A percentile compares a stretch with the other conserved stretches of the same genome.
These are phyloP conservation scores for Thymus quinquecostatus DNA, from an alignment of 257 asterid genomes.

Conservation along the genomic window DNA sequence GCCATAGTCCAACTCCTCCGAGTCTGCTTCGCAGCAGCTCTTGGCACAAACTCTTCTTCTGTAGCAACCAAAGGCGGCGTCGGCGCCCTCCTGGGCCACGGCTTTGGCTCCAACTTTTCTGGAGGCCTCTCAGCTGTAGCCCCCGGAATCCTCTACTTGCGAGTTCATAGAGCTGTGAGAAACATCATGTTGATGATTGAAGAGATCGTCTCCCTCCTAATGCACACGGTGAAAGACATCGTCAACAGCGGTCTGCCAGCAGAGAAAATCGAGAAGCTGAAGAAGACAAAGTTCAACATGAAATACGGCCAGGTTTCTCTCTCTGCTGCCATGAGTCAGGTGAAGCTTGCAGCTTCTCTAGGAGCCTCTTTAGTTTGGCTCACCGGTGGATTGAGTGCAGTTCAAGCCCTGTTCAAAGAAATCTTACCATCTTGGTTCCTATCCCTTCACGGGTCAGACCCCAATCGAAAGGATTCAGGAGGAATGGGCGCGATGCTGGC, in stretches of 20 bases:
- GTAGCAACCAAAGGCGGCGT: constrained; percentile 70
- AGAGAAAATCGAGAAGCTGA: constrained; percentile 63
- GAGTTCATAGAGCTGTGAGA: constrained; percentile 86
- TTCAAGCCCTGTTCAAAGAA: constrained; percentile 72
- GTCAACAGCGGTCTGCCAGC: constrained; percentile 57
- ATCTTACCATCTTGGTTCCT: constrained; percentile 88
- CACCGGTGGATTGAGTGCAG: constrained; percentile 70
- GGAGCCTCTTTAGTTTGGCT: constrained; percentile 92
- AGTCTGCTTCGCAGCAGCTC: constrained; percentile 76
- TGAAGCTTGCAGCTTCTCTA: constrained; percentile 79
- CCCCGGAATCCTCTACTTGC: constrained; percentile 86
- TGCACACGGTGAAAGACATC: constrained; percentile 75
- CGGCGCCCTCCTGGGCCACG: constrained; percentile 97
- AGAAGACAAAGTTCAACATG: constrained; percentile 53
- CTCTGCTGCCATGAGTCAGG: constrained; percentile 68
- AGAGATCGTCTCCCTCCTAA: constrained; percentile 74
- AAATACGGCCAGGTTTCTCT: constrained; percentile 88
- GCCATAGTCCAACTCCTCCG: constrained; percentile 90
- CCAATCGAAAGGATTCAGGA: constrained; percentile 48
- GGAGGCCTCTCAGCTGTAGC: constrained; percentile 87
- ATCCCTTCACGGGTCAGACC: constrained; percentile 55
- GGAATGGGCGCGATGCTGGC: constrained; percentile 75
- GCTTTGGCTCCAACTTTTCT: constrained; percentile 74
- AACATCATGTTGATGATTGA: constrained; percentile 74
- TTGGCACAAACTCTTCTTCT: constrained; percentile 65